phyloP scores from a whole-genome alignment of 441 rosid genomes.

The Francoa sonchifolia region DNA sequence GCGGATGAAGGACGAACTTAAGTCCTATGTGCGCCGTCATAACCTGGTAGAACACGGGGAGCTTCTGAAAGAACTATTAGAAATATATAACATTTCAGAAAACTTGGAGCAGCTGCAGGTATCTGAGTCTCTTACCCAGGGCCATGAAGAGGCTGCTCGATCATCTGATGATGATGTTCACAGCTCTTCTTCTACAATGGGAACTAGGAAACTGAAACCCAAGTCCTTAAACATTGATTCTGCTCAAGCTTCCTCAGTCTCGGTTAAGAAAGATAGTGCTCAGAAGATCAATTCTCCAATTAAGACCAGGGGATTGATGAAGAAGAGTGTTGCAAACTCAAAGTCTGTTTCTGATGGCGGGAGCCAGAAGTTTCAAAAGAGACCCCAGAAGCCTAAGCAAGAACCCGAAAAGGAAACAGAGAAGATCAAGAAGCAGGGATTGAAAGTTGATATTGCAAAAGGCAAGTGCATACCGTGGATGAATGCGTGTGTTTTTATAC shows the following conservation, averaged over 20 bases:
- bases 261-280: constrained; percentile 24
- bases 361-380: constrained; percentile 34
- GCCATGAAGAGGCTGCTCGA: constrained; percentile 44
- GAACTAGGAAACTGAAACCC: constrained; percentile 36
- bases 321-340: constrained; percentile 26
- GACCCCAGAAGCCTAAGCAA: constrained; percentile 36
- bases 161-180: constrained; percentile 54
- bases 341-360: constrained; percentile 28
- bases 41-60: constrained; percentile 40
- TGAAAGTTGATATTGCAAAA: constrained; percentile 30
- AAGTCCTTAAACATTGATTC: constrained; percentile 35
- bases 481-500: background rate
- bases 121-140: constrained; percentile 42
- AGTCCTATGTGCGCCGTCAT: constrained; percentile 48
- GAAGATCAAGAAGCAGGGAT: constrained; percentile 26
- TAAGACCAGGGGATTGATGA: constrained; percentile 27
- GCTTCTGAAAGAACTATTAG: constrained; percentile 40
- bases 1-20: constrained; percentile 60
- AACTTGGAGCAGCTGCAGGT: constrained; percentile 39
- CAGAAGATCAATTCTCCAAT: constrained; percentile 25
- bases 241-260: constrained; percentile 21
- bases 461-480: constrained; percentile 19
- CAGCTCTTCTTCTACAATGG: constrained; percentile 29
- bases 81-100: constrained; percentile 38
- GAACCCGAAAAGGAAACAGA: constrained; percentile 27